Percentiles rank a stretch among this genome's conserved stretches.
Conservation (phyloP, 257 asterid genomes). For the Solanum corneliomulleri region DNA sequence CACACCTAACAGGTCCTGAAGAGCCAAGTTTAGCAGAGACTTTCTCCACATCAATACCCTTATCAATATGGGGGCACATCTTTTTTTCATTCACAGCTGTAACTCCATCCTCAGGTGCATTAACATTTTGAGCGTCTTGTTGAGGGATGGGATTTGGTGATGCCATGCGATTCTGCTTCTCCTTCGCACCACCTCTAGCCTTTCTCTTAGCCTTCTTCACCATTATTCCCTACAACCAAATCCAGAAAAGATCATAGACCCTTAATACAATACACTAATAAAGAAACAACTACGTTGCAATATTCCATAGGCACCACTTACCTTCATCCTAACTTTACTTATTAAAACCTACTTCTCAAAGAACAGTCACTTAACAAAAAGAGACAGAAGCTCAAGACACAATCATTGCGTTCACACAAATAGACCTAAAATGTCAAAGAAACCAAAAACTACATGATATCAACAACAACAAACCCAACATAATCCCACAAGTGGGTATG, state of each 20-base stretch:
- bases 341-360: background rate
- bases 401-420: background rate
- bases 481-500: background rate
- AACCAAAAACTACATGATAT: background rate
- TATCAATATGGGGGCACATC: slow-evolving; percentile 49
- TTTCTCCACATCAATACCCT: slow-evolving; percentile 49
- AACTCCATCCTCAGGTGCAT: slow-evolving; percentile 23
- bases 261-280: background rate
- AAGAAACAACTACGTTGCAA: background rate
- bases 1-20: slow-evolving; percentile 42
- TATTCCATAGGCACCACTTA: background rate
- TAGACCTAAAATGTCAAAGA: background rate
- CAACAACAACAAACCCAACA: no score
- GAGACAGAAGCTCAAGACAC: background rate
- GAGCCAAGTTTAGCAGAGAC: slow-evolving; percentile 40
- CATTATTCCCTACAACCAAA: slow-evolving; percentile 45
- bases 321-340: background rate
- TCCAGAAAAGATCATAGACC: slow-evolving; percentile 3
- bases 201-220: slow-evolving; percentile 78
- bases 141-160: slow-evolving; percentile 15
- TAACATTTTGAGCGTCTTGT: slow-evolving; percentile 9
- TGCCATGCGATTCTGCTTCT: slow-evolving; percentile 29
- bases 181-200: slow-evolving; percentile 44
- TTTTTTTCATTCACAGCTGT: slow-evolving; percentile 32
- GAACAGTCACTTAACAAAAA: background rate